These are phyloP conservation scores for Raffaelea deltoideospora DNA, from an alignment of 2,329 filamentous ascomycete genomes.

Conservation along the genomic window DNA sequence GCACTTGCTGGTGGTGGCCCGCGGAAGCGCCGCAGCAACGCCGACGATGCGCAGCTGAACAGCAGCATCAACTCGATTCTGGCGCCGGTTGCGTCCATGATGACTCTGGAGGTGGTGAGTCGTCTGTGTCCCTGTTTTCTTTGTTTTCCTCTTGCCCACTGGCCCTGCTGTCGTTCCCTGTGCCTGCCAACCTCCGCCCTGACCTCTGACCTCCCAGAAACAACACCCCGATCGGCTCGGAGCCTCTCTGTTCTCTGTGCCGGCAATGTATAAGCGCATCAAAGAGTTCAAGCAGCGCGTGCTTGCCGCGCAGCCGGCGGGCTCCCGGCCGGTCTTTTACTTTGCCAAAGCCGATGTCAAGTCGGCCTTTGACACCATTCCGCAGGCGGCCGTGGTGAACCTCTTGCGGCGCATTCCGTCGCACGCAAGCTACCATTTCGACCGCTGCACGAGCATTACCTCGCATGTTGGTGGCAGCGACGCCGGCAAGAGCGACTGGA, in stretches of 20 bases:
- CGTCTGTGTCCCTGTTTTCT: neutral
- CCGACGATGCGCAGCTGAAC: constrained; percentile 36
- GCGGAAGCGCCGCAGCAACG: constrained; percentile 37
- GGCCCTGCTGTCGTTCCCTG: neutral
- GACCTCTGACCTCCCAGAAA: neutral
- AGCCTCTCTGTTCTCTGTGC: constrained; percentile 64
- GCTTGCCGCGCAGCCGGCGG: constrained; percentile 14
- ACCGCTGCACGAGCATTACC: constrained; percentile 56
- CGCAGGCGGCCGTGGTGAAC: constrained; percentile 56
- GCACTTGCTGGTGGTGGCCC: too few species aligned
- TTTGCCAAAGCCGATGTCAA: constrained; percentile 90
- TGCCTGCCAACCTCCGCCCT: neutral
- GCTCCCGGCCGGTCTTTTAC: constrained; percentile 50
- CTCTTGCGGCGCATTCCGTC: constrained; percentile 45
- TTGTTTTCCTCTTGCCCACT: neutral
- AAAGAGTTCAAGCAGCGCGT: constrained; percentile 49
- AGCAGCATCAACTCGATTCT: constrained; percentile 50
- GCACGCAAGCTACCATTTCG: constrained; percentile 51
- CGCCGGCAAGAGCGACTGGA: constrained; percentile 12
- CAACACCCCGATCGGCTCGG: constrained; percentile 48
- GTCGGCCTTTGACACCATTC: constrained; percentile 90
- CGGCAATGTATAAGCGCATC: constrained; percentile 62
- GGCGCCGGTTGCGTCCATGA: constrained; percentile 56
- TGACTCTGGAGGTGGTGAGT: constrained; percentile 63
- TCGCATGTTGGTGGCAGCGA: constrained; percentile 15